Base-by-base conservation (phyloP, 768 basidiomycete species). In the Suillus decipiens region DNA sequence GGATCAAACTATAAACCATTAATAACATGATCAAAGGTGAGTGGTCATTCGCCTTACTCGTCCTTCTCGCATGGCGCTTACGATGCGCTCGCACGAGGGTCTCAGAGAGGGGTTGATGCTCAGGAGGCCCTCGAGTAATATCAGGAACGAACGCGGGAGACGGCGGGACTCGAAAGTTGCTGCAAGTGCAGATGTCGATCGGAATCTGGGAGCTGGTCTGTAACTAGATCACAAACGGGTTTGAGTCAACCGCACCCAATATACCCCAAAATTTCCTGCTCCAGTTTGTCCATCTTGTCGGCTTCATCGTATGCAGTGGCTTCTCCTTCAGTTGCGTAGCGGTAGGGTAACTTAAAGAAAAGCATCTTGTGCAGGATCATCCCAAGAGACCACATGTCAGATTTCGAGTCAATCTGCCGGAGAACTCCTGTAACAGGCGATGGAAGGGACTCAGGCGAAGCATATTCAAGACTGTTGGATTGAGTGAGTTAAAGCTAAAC, bases 321-420 rank as follows among this genome's bases (percentile, higher is more conserved):
- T 61, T 85, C 86, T 0, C 84, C 85, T 45, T 82, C 83, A 1
- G 87, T 79, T 1, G 90, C 88, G 66, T 93, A 87, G 19, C 81
- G 82, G 70, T 95, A 98, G 0, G 96, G 96, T 22, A 96, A 76
- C 39, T 86, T 85, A 77, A 98, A 95, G 78, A 97, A 99, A 1
- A 96, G 77, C 64, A 99, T 82, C 69, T 95, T 96, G 79, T 98
- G 89, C 19, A 99, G 81, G 61, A 99, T 93, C 90, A 99, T 95
- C 66, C 96, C 96, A 17, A 99, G 81, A 6, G 93, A 93, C 96
- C 96, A 99, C 88, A 97, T 95, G 72, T 99, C 96, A 5, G 92
- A 85, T 70, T 95, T 95, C 0, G 93, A 93, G 69, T 93, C 90
- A 2, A 93, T 82, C 53, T 90, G 88, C 9, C 79, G 81, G 9